Evolutionary conservation across 1,139 yeast species (phyloP).

Genomic region (Saccharomycopsis crataegensis): DNA sequence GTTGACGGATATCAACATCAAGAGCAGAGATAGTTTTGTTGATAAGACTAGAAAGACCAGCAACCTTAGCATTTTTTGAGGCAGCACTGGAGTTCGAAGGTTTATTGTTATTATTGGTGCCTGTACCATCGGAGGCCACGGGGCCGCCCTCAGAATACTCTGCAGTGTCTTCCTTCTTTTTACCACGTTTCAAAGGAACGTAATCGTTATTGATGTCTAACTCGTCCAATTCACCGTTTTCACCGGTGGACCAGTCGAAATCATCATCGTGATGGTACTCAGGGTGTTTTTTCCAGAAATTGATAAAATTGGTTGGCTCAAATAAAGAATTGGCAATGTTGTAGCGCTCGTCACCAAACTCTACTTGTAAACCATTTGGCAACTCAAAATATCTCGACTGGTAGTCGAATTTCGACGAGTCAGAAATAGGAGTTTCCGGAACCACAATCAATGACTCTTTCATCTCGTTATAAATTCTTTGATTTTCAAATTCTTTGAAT

Average conservation of each 20-base stretch:
- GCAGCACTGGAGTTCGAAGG: background rate
- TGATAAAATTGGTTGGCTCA: constrained; percentile 41
- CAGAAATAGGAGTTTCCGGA: constrained; percentile 24
- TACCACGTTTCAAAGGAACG: constrained; percentile 59
- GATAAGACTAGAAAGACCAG: constrained; percentile 64
- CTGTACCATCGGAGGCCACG: constrained; percentile 18
- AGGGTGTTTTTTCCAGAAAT: constrained; percentile 21
- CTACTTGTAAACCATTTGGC: constrained; percentile 59
- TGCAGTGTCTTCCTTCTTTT: constrained; percentile 27
- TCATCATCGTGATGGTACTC: constrained; percentile 14
- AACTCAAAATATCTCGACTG: constrained; percentile 62
- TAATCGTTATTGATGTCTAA: constrained; percentile 41
- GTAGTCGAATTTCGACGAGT: constrained; percentile 12
- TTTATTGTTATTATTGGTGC: constrained; percentile 12
- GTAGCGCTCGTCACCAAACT: constrained; percentile 53
- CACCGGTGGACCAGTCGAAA: constrained; percentile 16
- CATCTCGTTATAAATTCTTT: constrained; percentile 42
- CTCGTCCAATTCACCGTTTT: constrained; percentile 27
- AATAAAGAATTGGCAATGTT: constrained; percentile 70
- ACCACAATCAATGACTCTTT: constrained; percentile 56
- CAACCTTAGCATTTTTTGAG: constrained; percentile 1
- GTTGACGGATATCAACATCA: constrained; percentile 87
- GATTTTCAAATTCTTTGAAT: constrained; percentile 31
- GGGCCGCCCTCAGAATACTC: constrained; percentile 17
- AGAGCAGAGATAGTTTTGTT: constrained; percentile 60